Base-by-base conservation (phyloP, 1,139 yeast genomes). In the Taphrina communis region DNA sequence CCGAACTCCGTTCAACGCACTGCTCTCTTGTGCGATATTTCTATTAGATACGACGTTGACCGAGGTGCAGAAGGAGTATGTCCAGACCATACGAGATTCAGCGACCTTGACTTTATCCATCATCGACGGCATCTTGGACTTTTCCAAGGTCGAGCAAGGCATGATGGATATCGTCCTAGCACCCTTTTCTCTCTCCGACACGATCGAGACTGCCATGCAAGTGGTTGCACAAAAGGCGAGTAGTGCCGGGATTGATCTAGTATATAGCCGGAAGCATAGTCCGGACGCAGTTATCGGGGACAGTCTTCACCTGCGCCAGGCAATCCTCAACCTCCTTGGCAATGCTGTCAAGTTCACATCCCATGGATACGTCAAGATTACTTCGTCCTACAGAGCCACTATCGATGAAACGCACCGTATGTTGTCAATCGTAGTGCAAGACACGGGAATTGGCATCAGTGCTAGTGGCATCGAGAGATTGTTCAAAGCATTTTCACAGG, bases 1-100 rank as follows among this genome's bases (percentile, higher is more conserved):
- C 75, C 83, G 97, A 73, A 92, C 97, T 0, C 97, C 97, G 2
- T 80, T 92, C 73, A 92, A 91, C 78, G 97, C 97, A 77, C 91
- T 92, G 38, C 81, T 91, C 61, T 97, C 97, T 71, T 90, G 91
- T 97, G 89, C 96, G 0, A 88, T 94, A 14, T 89, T 92, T 73
- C 90, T 96, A 6, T 81, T 89, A 69, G 94, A 88, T 73, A 88
- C 95, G 2, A 90, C 87, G 71, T 79, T 88, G 72, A 86, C 90
- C 7, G 91, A 87, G 74, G 88, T 88, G 74, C 94, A 88, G 77
- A 81, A 92, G 73, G 93, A 88, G 78, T 88, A 88, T 89, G 83
- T 89, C 71, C 87, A 89, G 56, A 88, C 89, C 74, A 92, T 89
- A 38, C 89, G 88, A 75, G 87, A 88, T 73, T 82, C 89, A 73